These are phyloP conservation scores for Schizochytrium sp. DNA, from an alignment of 108 stramenopile genomes.

Conservation along the genomic window DNA sequence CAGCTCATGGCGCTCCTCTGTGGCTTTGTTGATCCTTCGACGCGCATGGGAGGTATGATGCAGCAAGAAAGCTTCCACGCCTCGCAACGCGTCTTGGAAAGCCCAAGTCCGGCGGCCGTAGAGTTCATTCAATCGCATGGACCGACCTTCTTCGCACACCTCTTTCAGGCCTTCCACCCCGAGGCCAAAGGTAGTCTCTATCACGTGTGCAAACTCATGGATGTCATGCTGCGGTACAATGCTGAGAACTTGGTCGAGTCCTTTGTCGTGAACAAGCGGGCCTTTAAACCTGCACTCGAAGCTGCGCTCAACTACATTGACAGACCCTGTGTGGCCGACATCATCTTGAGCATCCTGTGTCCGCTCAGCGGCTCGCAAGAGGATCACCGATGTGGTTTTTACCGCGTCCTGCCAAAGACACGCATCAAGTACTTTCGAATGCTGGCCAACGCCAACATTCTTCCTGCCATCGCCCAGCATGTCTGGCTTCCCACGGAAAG, in stretches of 20 bases:
- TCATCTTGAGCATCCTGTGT: background rate
- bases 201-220: conserved; percentile 14
- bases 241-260: background rate
- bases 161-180: background rate
- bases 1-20: background rate
- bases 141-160: background rate
- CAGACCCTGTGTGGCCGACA: background rate
- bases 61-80: conserved; percentile 1
- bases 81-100: background rate
- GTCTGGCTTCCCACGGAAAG: background rate
- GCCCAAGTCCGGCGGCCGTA: background rate
- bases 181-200: background rate
- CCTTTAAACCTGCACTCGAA: background rate
- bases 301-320: background rate
- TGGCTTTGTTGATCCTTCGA: background rate
- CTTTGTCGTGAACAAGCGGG: background rate
- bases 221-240: background rate
- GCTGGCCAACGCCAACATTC: background rate
- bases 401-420: background rate
- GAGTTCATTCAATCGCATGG: background rate
- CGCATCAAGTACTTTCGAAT: background rate
- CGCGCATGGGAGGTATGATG: background rate
- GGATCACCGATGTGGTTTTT: background rate
- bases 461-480: background rate
- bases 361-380: background rate